Conservation (phyloP, 2,329 filamentous ascomycete species). For the Samsoniella hepiali region DNA sequence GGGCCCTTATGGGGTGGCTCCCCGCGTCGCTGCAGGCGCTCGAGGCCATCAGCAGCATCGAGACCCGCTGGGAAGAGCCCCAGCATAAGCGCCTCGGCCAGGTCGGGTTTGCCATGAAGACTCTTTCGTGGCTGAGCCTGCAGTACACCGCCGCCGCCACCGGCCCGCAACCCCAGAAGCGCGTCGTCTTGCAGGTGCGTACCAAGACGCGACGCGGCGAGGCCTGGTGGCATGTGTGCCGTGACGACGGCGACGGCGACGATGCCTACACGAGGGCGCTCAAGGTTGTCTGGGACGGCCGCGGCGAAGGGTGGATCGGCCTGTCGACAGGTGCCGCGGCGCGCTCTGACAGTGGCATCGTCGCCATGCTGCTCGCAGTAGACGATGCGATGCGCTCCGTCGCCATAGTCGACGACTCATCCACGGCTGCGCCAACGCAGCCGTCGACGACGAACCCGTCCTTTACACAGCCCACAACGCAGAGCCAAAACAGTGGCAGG, state of each 20-base stretch:
- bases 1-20: conserved; percentile 52
- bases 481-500: not conserved
- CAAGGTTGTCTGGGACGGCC: conserved; percentile 43
- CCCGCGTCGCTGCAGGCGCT: conserved; percentile 63
- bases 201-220: conserved; percentile 47
- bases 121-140: conserved; percentile 56
- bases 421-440: not conserved
- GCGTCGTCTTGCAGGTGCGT: conserved; percentile 47
- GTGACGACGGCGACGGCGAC: conserved; percentile 20
- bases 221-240: conserved; percentile 50
- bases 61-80: conserved; percentile 48
- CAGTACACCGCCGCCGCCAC: conserved; percentile 45
- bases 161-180: conserved; percentile 22
- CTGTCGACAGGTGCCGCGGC: conserved; percentile 47
- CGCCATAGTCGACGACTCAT: conserved; percentile 13
- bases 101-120: conserved; percentile 50
- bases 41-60: conserved; percentile 57
- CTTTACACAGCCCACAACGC: not conserved
- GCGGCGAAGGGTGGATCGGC: conserved; percentile 46
- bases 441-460: not conserved
- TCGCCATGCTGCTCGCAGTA: conserved; percentile 46
- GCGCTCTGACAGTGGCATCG: conserved; percentile 36
- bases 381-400: conserved; percentile 45
- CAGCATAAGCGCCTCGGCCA: conserved; percentile 42
- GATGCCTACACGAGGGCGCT: conserved; percentile 40